Evolutionary conservation across 768 basidiomycete species (phyloP), one percentile per base, ranked within the genome.

Genomic region (Naganishia antarctica): DNA sequence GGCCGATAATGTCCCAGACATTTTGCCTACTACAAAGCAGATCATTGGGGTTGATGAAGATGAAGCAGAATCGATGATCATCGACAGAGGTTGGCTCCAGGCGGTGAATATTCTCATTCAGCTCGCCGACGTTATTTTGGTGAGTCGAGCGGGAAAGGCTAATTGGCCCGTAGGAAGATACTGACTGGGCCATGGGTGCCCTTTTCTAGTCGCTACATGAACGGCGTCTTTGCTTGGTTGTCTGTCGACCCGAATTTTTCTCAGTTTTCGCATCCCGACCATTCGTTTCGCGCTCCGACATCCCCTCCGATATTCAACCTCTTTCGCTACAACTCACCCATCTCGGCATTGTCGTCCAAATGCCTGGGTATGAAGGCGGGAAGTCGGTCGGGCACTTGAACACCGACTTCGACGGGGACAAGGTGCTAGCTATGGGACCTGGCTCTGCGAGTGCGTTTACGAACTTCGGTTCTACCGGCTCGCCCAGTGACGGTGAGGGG

Each of bases 21-120:
- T 44, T 9, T 1, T 26, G 21, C 37, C 34, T 9, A 40, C 34
- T 3, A 26, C 34, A 7, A 57, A 57, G 37, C 34, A 34, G 34
- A 57, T 57, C 13, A n/a, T n/a, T n/a, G 53, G 53, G 9, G 53
- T 57, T n/a, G 53, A 57, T 26, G 53, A 57, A 16, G 53, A 57
- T 21, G 53, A 57, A 25, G 53, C 37, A 16, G 53, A 57, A 23
- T 32, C 53, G 8, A 57, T 57, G 53, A 11, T 57, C 12, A 57
- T 57, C n/a, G 53, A 57, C 37, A 34, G 34, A 16, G 53, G 53
- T 13, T 64, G 57, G 51, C 44, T 64, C 4, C 26, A 26, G 44
- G 63, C 53, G 3, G 63, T 64, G 1, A 47, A 64, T 18, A 32
- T 64, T 12, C 44, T 64, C 4, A 64, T 64, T 13, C 63, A 64